Conservation (phyloP, 345 rosid genomes). For the Brassica incana region DNA sequence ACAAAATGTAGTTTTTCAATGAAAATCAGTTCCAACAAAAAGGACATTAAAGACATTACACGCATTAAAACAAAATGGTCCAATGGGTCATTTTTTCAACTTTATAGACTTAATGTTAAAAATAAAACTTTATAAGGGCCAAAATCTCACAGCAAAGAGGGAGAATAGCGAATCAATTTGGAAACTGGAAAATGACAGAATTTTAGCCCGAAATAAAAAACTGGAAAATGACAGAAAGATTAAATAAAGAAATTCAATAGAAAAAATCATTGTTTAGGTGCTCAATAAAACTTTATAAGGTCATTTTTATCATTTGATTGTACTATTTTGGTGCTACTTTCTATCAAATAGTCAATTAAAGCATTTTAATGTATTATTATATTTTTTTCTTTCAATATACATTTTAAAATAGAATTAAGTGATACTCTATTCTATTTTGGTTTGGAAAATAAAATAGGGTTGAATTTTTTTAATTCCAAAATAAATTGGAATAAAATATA, state of each 20-base stretch:
- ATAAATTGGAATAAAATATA: neutral
- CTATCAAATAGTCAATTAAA: neutral
- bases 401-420: no score
- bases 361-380: neutral
- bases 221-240: constrained; percentile 10
- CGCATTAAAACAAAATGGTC: constrained; percentile 30
- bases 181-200: constrained; percentile 22
- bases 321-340: neutral
- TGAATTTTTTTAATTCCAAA: no score
- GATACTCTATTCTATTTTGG: neutral
- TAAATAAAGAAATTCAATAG: no score
- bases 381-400: no score
- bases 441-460: neutral
- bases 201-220: neutral
- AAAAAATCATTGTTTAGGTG: neutral
- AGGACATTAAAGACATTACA: constrained; percentile 24
- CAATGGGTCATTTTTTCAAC: constrained; percentile 32
- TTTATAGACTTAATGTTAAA: constrained; percentile 10
- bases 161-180: constrained; percentile 11
- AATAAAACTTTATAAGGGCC: constrained; percentile 2
- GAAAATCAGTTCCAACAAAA: constrained; percentile 34
- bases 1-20: no score
- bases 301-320: neutral
- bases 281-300: no score
- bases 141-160: constrained; percentile 20